Base-by-base conservation (phyloP, 2,329 filamentous ascomycete genomes). In the Polytolypa hystricis region DNA sequence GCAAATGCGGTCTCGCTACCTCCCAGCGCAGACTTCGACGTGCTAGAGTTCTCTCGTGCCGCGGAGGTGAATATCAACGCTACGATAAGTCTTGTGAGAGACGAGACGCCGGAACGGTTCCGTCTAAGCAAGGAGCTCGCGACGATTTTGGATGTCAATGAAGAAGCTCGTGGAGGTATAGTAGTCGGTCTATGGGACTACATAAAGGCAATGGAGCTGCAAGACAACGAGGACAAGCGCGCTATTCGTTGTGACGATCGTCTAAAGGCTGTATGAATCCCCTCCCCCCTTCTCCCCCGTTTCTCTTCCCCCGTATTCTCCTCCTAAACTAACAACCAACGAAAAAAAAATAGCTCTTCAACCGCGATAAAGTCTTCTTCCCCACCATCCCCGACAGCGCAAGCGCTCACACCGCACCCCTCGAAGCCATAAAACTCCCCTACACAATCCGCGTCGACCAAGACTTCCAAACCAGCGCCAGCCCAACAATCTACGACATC, bases 101-200 rank as follows among this genome's bases (percentile, higher is more conserved):
- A 93, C 52, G 87, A 96, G 56, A 76, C 77, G 10, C 86, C 84
- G 0, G 89, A 96, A 57, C 74, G 86, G 38, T 95, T 81, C 56
- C 75, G 77, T 48, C 64, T 96, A 17, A 91, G 79, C 59, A 77
- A 80, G 33, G 76, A 79, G 39, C 67, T 98, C 30, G 79, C 85
- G 8, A 82, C 93, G 33, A 73, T 96, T 10, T 69, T 96, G 12
- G 91, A 95, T 52, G 83, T 84, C 51, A 71, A 78, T 33, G 85
- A 93, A 58, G 89, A 85, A 34, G 89, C 91, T 18, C 79, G 86
- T 19, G 81, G 85, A 26, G 86, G 91, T 43, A 81, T 87, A 5
- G 78, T 94, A 18, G 84, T 93, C 70, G 87, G 83, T 10, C 73
- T 98, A 20, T 98, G 87, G 85, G 87, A 95, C 55, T 98, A 98